Evolutionary conservation across 2,329 filamentous ascomycete species (phyloP), one percentile per base, ranked within the genome.

Genomic region (Teratosphaeria gauchensis): DNA sequence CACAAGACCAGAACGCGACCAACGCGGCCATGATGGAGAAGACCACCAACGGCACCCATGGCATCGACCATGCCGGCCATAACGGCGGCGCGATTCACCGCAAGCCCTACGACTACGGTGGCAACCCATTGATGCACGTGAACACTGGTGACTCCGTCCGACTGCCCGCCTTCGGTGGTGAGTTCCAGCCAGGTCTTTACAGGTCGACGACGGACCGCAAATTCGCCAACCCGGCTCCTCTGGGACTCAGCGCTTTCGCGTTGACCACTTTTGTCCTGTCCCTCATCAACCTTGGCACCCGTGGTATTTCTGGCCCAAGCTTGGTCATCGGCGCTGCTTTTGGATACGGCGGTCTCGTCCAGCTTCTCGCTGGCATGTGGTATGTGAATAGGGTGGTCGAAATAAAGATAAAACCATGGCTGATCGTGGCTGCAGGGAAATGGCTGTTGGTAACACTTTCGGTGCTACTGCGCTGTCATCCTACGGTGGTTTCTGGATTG

Each of bases 211-310:
- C 61, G 35, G 57, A 64, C 55, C 73, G 73, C 71, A 81, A 79
- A 61, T 76, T 83, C 66, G 82, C 77, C 69, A 84, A 85, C 69
- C 82, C 83, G 53, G 82, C 82, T 59, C 82, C 82, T 9, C 76
- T 85, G 24, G 82, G 82, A 58, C 77, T 85, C 53, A 79, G 82
- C 55, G 82, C 81, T 73, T 87, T 87, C 72, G 83, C 84, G n/a
- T 68, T 84, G 63, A 86, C 84, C 9, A 86, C 84, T 9, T 85
- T 87, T 67, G 77, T 83, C 14, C 76, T 87, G 56, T 78, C 76
- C 4, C 66, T 76, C 54, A 78, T 80, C 71, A 80, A 80, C 64
- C 64, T 80, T 63, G 73, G 74, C 35, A 78, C 77, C 3, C 68
- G 66, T 9, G 69, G 70, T 59, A 73, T 79, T 61, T 64, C 61